Evolutionary conservation across 768 basidiomycete genomes (phyloP), one percentile per base, ranked within the genome.

Genomic region (Auriscalpium microsporum): DNA sequence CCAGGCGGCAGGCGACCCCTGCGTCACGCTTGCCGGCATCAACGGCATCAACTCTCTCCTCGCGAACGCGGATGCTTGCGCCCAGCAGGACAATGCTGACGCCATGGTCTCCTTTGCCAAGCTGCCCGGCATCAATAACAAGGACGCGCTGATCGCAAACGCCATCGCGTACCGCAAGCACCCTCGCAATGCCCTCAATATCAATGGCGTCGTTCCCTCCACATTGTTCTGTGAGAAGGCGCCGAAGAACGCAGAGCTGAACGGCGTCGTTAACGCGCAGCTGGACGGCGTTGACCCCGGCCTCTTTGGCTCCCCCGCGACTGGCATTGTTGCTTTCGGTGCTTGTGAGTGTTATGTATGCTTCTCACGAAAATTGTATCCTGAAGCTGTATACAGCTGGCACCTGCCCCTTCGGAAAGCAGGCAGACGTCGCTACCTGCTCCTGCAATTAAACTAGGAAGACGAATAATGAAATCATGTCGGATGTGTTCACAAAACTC

Each of bases 211-310:
- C 45, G 62, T 71, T 34, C 78, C 77, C 7, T 75, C 75, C n/a
- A 76, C 73, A 10, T 69, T 72, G 17, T 83, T 80, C 69, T 83
- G 80, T 65, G 74, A 76, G 66, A 76, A 69, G 51, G 74, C 78
- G 0, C 79, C 81, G n/a, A 72, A 71, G 61, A 81, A 81, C 55
- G 9, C 71, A 4, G 70, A 78, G 58, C 71, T 82, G 23, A 70
- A 72, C 47, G 79, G 78, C 1, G 65, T 81, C 11, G 75, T 76
- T n/a, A 78, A 81, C 59, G 76, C 73, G 14, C 79, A 82, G 62
- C 78, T 81, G 52, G 72, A 73, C n/a, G 74, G 73, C 45, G 80
- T 81, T 50, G 72, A 80, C 61, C 78, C 78, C 16, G 68, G 77
- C 19, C 48, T 81, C 23, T 81, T 80, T 65, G 80, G 80, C 57